A percentile compares a stretch with the other conserved stretches of the same genome.
Conservation (phyloP, 2,329 filamentous ascomycete genomes). For the Colletotrichum lindemuthianum region DNA sequence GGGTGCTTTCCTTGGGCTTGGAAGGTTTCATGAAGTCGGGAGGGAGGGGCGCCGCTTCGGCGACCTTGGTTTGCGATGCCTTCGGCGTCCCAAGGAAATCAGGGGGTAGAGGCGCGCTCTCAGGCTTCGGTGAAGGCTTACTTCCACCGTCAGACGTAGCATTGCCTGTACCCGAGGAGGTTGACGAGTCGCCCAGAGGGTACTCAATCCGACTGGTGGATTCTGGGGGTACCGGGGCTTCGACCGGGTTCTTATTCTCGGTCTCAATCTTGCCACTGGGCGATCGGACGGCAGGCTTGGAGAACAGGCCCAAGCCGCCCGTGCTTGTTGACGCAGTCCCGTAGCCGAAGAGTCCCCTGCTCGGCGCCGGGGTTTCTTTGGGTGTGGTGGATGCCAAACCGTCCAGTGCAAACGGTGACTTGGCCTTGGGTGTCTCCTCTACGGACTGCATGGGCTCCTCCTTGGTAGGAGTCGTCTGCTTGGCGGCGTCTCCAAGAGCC, state of each 20-base stretch:
- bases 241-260: constrained; percentile 50
- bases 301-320: constrained; percentile 41
- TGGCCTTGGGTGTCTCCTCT: constrained; percentile 48
- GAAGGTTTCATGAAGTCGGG: constrained; percentile 43
- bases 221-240: constrained; percentile 63
- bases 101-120: constrained; percentile 46
- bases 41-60: constrained; percentile 45
- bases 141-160: constrained; percentile 41
- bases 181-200: constrained; percentile 60
- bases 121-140: constrained; percentile 38
- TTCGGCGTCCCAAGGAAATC: constrained; percentile 45
- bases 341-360: constrained; percentile 49
- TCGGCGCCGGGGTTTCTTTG: constrained; percentile 61
- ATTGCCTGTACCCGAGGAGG: constrained; percentile 59
- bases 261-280: constrained; percentile 37
- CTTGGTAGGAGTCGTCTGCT: constrained; percentile 52
- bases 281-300: constrained; percentile 34
- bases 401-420: constrained; percentile 38
- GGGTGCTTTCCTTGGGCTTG: constrained; percentile 38
- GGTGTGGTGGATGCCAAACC: constrained; percentile 55
- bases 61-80: constrained; percentile 33
- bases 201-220: constrained; percentile 63
- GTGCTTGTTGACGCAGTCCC: constrained; percentile 42
- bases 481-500: constrained; percentile 61
- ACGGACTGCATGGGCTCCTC: constrained; percentile 64